Evolutionary conservation across 2,329 filamentous ascomycete species (phyloP).

Genomic region (Curvularia sp.): DNA sequence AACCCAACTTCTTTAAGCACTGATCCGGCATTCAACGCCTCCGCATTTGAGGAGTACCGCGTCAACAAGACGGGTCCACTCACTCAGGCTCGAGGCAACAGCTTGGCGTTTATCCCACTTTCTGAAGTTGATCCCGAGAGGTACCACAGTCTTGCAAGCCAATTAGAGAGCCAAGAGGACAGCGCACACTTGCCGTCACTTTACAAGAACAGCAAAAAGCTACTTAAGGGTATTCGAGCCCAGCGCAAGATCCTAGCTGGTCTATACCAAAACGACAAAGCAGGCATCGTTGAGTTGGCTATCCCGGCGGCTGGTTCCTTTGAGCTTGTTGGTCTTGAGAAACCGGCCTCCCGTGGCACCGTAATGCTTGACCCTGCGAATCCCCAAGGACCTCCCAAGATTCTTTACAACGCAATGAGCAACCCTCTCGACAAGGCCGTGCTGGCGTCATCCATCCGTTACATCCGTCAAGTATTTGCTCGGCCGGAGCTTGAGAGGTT

Average conservation of each 20-base stretch:
- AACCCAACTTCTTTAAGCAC: constrained; percentile 32
- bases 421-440: constrained; percentile 42
- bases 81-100: constrained; percentile 37
- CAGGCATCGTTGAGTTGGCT: constrained; percentile 37
- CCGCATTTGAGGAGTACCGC: constrained; percentile 38
- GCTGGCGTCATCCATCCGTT: constrained; percentile 46
- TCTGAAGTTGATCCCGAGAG: constrained; percentile 30
- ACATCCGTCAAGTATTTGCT: constrained; percentile 45
- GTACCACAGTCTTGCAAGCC: constrained; percentile 26
- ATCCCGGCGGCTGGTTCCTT: constrained; percentile 47
- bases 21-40: constrained; percentile 38
- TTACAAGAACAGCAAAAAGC: constrained; percentile 36
- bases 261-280: constrained; percentile 31
- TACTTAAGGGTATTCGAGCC: constrained; percentile 33
- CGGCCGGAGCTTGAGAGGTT: constrained; percentile 36
- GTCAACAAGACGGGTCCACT: constrained; percentile 38
- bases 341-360: constrained; percentile 52
- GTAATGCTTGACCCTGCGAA: constrained; percentile 37
- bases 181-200: constrained; percentile 32
- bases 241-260: constrained; percentile 41
- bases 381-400: constrained; percentile 37
- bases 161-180: constrained; percentile 19
- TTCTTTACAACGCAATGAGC: constrained; percentile 40
- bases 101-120: constrained; percentile 38
- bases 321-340: constrained; percentile 42